phyloP scores from a whole-genome alignment of 129 eudicot genomes.

The Lactuca sativa region DNA sequence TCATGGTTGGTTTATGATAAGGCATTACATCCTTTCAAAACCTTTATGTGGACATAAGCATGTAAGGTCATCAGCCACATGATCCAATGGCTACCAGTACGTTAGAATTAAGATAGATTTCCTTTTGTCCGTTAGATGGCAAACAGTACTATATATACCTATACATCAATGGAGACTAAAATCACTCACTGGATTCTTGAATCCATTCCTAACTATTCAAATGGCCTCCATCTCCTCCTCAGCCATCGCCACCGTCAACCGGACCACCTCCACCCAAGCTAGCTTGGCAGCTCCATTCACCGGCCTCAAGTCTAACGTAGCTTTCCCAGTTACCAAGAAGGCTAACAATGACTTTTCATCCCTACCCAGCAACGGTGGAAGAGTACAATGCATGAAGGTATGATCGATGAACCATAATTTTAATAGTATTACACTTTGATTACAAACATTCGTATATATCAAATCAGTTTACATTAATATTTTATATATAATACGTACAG shows the following conservation, averaged over 20 bases:
- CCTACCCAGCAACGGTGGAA: slow-evolving; percentile 52
- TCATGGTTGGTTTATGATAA: slow-evolving; percentile 35
- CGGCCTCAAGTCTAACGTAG: slow-evolving; percentile 50
- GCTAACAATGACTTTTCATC: slow-evolving; percentile 37
- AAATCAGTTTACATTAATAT: no score
- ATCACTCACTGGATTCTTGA: slow-evolving; percentile 17
- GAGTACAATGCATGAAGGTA: slow-evolving; percentile 72
- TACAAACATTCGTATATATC: neutral
- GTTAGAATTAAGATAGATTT: slow-evolving; percentile 3
- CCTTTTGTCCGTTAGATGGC: slow-evolving; percentile 33
- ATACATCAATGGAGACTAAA: neutral
- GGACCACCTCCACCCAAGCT: slow-evolving; percentile 46
- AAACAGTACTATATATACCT: slow-evolving; percentile 23
- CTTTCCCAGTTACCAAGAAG: slow-evolving; percentile 54
- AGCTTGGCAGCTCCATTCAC: slow-evolving; percentile 49
- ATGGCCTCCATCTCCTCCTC: slow-evolving; percentile 40
- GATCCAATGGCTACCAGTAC: slow-evolving; percentile 29
- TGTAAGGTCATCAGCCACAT: slow-evolving; percentile 27
- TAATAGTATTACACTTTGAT: neutral
- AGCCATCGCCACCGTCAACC: slow-evolving; percentile 38
- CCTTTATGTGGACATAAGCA: slow-evolving; percentile 36
- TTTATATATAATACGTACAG: slow-evolving; percentile 14
- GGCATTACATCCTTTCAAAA: slow-evolving; percentile 31
- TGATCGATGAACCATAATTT: neutral
- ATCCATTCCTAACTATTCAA: slow-evolving; percentile 13